Base-by-base conservation (phyloP, 2,329 filamentous ascomycete species). In the Penicillium corylophilum region DNA sequence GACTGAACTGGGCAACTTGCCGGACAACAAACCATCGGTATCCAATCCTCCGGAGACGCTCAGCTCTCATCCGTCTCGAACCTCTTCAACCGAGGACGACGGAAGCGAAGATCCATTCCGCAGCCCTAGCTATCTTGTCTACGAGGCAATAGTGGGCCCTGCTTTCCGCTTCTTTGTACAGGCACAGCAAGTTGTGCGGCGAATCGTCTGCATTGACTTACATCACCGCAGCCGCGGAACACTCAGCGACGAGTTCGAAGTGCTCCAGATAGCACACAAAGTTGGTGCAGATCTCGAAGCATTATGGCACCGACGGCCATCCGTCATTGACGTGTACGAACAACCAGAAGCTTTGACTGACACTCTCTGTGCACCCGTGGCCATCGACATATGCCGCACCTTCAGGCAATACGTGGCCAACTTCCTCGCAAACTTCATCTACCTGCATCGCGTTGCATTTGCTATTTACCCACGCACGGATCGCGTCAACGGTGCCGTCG, bases 221-320 rank as follows among this genome's bases (percentile, higher is more conserved):
- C 70, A 72, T 48, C 70, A 72, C 50, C 70, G 70, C 54, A 70
- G 63, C 20, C 67, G 70, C 5, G 70, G 70, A 31, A 71, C 70
- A 1, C 62, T 71, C 13, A 64, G 60, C 28, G 70, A 72, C 48
- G 70, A 72, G 53, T 71, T 68, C 24, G 70, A 71, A 51, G 70
- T 72, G 22, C 64, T 72, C 26, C 67, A 71, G 33, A 66, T 71
- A 20, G 70, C 70, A 13, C 65, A 70, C 50, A 65, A 65, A 44
- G 64, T 72, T 8, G 65, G 67, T 26, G 68, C 67, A 16, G 69
- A 71, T 41, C 65, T 72, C 4, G 65, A 70, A 48, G 53, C 59
- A 9, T 63, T 72, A 43, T 71, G 69, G 67, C 67, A 68, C 44
- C 50, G 51, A n/a, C 59, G 68, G 1, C 70, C 70, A 1, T 48